These are phyloP conservation scores for Venturia aucupariae DNA, from an alignment of 2,329 filamentous ascomycete genomes.

Conservation along the genomic window DNA sequence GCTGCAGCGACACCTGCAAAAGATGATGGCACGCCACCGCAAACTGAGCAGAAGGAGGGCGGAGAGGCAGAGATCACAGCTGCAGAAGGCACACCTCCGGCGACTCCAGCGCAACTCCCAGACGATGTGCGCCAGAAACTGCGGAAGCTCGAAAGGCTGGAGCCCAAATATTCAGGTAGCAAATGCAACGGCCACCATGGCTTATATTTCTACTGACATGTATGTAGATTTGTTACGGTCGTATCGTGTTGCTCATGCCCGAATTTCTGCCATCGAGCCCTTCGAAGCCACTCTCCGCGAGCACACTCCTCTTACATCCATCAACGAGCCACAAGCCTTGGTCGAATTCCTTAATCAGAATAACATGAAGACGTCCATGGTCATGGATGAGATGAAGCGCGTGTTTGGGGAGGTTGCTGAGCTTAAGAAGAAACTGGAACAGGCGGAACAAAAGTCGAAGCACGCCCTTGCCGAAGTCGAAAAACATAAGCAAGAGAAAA, in stretches of 20 bases:
- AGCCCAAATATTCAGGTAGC: slow-evolving; percentile 74
- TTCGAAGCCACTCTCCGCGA: slow-evolving; percentile 89
- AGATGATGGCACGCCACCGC: slow-evolving; percentile 8
- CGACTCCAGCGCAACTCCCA: slow-evolving; percentile 50
- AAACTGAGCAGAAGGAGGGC: slow-evolving; percentile 24
- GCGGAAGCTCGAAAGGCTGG: slow-evolving; percentile 81
- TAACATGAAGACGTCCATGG: slow-evolving; percentile 80
- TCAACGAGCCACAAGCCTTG: slow-evolving; percentile 73
- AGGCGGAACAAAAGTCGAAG: slow-evolving; percentile 54
- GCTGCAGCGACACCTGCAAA: slow-evolving; percentile 16
- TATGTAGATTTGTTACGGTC: slow-evolving; percentile 74
- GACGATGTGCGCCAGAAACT: slow-evolving; percentile 67
- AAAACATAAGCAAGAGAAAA: slow-evolving; percentile 34
- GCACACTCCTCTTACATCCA: slow-evolving; percentile 83
- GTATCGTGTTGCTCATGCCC: slow-evolving; percentile 82
- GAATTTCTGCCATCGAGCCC: slow-evolving; percentile 78
- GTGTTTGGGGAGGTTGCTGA: slow-evolving; percentile 74
- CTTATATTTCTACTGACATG: slow-evolving; percentile 14
- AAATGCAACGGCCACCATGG: not conserved
- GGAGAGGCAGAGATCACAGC: slow-evolving; percentile 23
- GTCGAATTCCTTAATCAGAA: slow-evolving; percentile 86
- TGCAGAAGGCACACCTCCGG: slow-evolving; percentile 17
- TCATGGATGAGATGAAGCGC: slow-evolving; percentile 85
- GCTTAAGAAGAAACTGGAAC: slow-evolving; percentile 66
- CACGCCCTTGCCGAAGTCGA: slow-evolving; percentile 56